These are phyloP conservation scores for Aspergillus fumigatus DNA, from an alignment of 2,329 filamentous ascomycete genomes.

Conservation along the genomic window DNA sequence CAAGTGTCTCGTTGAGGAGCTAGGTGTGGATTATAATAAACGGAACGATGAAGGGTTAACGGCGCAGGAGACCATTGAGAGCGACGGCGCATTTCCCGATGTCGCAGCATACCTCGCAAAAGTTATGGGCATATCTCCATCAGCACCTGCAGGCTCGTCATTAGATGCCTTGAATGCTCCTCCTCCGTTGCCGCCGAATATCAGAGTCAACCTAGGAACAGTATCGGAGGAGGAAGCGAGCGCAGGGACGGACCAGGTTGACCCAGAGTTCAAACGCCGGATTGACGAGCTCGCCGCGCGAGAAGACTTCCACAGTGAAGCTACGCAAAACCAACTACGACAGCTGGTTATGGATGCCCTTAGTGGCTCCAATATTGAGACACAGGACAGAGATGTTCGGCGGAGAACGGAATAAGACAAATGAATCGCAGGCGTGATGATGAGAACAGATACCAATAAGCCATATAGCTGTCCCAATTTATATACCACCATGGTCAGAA, in stretches of 20 bases:
- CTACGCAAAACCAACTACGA: slow-evolving; percentile 74
- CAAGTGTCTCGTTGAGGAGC: slow-evolving; percentile 73
- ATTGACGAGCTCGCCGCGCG: slow-evolving; percentile 86
- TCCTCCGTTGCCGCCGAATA: slow-evolving; percentile 67
- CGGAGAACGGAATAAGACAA: slow-evolving; percentile 52
- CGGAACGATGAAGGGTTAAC: slow-evolving; percentile 72
- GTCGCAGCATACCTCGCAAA: slow-evolving; percentile 67
- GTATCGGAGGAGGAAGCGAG: slow-evolving; percentile 57
- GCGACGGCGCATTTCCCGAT: slow-evolving; percentile 71
- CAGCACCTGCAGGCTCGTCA: slow-evolving; percentile 20
- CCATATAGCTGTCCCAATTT: background rate
- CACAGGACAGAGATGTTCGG: slow-evolving; percentile 60
- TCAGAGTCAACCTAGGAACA: slow-evolving; percentile 72
- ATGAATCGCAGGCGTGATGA: background rate
- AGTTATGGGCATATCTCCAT: slow-evolving; percentile 26
- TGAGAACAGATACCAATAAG: slow-evolving; percentile 3
- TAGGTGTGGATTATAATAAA: slow-evolving; percentile 63
- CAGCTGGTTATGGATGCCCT: slow-evolving; percentile 78
- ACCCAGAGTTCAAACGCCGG: slow-evolving; percentile 75
- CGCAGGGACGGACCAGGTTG: slow-evolving; percentile 60
- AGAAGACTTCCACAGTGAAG: slow-evolving; percentile 75
- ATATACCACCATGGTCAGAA: background rate
- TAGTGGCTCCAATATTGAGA: slow-evolving; percentile 58
- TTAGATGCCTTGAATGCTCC: slow-evolving; percentile 42
- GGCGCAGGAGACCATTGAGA: slow-evolving; percentile 72